Percentiles rank a stretch among this genome's conserved stretches.
Evolutionary conservation across 1,284 basidiomycete genomes (phyloP).

Genomic region (Sparassis latifolia): DNA sequence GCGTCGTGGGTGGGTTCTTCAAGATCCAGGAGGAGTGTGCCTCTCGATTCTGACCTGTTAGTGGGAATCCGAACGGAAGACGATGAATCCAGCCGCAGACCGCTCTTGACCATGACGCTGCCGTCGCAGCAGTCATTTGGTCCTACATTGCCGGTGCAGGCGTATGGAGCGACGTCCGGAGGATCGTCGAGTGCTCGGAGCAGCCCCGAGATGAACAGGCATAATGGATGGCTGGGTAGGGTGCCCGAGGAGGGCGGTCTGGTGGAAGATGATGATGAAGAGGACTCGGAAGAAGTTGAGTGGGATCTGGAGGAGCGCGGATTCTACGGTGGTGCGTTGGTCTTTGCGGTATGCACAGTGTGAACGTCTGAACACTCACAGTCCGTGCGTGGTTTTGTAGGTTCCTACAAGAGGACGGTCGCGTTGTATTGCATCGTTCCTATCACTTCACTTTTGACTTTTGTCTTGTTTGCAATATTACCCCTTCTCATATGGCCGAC

Average conservation of each 20-base stretch:
- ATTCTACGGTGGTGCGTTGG: constrained; percentile 46
- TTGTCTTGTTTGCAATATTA: constrained; percentile 41
- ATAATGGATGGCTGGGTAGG: constrained; percentile 27
- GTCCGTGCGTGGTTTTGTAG: constrained; percentile 26
- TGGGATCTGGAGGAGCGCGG: constrained; percentile 53
- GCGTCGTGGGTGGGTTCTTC: neutral
- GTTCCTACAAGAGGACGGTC: constrained; percentile 52
- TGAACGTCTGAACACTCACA: neutral
- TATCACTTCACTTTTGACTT: constrained; percentile 39
- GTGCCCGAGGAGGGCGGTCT: constrained; percentile 43
- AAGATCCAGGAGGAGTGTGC: constrained; percentile 1
- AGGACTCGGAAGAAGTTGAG: constrained; percentile 31
- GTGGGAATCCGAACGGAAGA: neutral
- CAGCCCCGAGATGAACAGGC: constrained; percentile 36
- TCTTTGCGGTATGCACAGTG: too few relatives aligned
- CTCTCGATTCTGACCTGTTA: neutral
- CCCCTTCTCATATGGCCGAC: constrained; percentile 41
- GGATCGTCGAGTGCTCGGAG: constrained; percentile 14
- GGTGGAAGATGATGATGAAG: constrained; percentile 22
- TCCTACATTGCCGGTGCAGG: neutral
- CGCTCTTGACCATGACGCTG: constrained; percentile 10
- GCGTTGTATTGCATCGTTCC: constrained; percentile 53
- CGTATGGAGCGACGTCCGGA: constrained; percentile 9
- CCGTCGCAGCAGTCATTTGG: constrained; percentile 9
- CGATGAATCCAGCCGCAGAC: constrained; percentile 15